Evolutionary conservation across 176 grass and related monocot genomes (phyloP), one percentile per base, ranked within the genome.

Genomic region (Oryza officinalis): DNA sequence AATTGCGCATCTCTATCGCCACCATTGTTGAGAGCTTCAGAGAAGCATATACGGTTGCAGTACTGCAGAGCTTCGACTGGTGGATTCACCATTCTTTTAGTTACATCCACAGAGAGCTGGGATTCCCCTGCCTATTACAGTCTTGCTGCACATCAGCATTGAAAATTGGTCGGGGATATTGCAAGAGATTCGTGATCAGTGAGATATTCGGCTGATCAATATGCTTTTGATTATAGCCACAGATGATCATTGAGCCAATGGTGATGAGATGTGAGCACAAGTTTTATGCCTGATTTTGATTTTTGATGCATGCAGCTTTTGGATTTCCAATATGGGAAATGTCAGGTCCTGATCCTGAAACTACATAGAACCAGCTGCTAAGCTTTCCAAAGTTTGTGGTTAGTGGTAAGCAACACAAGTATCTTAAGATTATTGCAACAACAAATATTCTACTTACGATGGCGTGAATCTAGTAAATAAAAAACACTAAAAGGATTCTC

Each of bases 221-320:
- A 5, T 31, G 71, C 33, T 75, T 75, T 75, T 81, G 4, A 66
- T 50, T 20, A 40, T 10, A 65, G 44, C 17, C 35, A 41, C 63
- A 59, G 54, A 57, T 75, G 23, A 44, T 60, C 49, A 18, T 75
- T 75, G 64, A 69, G 63, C 13, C 45, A 87, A 46, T 57, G 18
- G 52, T 45, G 78, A 87, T 52, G 61, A 79, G 22, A 50, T 79
- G 3, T 22, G n/a, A 79, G 14, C 37, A 79, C 18, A 33, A 72
- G 32, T 47, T 27, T 41, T 3, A 28, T 23, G 11, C 2, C 25
- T 31, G 5, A 6, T 10, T 45, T 68, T 63, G 31, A 13, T 6
- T 10, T 45, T 68, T 63, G 31, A 40, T 63, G 35, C 1, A 38
- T 69, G 31, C 67, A 69, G 67, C 1, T 69, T 37, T 22, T 69